Evolutionary conservation across 2,329 filamentous ascomycete species (phyloP).

Genomic region (Blastomyces emzantsi): DNA sequence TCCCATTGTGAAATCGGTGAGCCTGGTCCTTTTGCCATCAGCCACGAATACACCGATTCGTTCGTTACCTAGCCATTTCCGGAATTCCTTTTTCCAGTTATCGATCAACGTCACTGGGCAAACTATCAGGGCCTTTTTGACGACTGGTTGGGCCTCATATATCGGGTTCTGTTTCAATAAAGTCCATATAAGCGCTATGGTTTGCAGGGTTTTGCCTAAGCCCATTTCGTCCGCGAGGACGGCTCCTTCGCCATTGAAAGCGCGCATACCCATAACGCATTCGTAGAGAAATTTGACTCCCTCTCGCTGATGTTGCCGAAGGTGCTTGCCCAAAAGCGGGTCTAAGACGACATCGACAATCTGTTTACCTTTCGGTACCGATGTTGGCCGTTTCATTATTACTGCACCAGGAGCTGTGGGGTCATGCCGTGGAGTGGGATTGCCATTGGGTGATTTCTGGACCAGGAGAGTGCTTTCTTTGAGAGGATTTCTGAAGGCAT

Average conservation of each 20-base stretch:
- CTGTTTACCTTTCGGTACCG: slow-evolving; percentile 51
- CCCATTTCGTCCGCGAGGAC: slow-evolving; percentile 71
- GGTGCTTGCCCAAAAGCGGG: slow-evolving; percentile 52
- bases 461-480: slow-evolving; percentile 45
- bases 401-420: slow-evolving; percentile 51
- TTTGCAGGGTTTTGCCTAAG: slow-evolving; percentile 63
- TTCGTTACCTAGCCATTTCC: slow-evolving; percentile 64
- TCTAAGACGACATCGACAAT: slow-evolving; percentile 66
- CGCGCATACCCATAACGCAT: slow-evolving; percentile 64
- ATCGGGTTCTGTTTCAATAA: slow-evolving; percentile 63
- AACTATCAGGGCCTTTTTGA: slow-evolving; percentile 63
- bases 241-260: slow-evolving; percentile 57
- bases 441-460: slow-evolving; percentile 33
- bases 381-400: slow-evolving; percentile 55
- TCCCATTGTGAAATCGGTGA: slow-evolving; percentile 61
- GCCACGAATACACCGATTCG: slow-evolving; percentile 60
- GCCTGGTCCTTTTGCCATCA: slow-evolving; percentile 49
- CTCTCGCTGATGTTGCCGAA: slow-evolving; percentile 60
- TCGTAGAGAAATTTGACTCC: slow-evolving; percentile 65
- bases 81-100: slow-evolving; percentile 65
- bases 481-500: slow-evolving; percentile 54
- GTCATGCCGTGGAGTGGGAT: slow-evolving; percentile 56
- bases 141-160: slow-evolving; percentile 48
- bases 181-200: slow-evolving; percentile 63
- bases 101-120: slow-evolving; percentile 63